A percentile compares a stretch with the other conserved stretches of the same genome.
Evolutionary conservation across 2,329 filamentous ascomycete species (phyloP).

Genomic region (Xylariaceae sp.): DNA sequence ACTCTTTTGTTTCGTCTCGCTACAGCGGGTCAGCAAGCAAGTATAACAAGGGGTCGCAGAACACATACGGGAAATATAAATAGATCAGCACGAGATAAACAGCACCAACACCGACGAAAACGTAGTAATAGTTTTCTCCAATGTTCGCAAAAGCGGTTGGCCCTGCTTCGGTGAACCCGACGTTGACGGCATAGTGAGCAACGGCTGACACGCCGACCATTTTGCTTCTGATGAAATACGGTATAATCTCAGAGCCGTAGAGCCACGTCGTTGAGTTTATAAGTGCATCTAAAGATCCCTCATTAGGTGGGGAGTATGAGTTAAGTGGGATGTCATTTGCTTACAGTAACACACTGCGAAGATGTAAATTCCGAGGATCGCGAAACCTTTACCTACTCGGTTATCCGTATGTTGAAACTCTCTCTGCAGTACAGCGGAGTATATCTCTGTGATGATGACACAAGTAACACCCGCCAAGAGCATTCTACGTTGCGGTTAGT

Average conservation of each 20-base stretch:
- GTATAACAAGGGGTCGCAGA: not conserved
- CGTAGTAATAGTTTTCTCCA: constrained; percentile 59
- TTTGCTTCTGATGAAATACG: constrained; percentile 51
- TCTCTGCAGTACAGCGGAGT: constrained; percentile 57
- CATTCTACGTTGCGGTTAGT: constrained; percentile 43
- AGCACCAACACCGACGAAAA: constrained; percentile 51
- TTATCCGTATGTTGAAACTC: constrained; percentile 55
- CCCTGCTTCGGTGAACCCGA: constrained; percentile 51
- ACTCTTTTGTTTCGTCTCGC: constrained; percentile 46
- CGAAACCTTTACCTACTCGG: constrained; percentile 55
- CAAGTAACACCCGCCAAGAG: constrained; percentile 50
- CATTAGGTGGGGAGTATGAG: not conserved
- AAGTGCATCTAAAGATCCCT: constrained; percentile 29
- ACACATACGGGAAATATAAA: constrained; percentile 47
- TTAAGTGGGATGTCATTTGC: constrained; percentile 10
- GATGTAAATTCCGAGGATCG: constrained; percentile 57
- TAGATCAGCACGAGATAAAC: constrained; percentile 53
- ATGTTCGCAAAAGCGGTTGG: constrained; percentile 57
- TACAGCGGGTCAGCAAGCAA: constrained; percentile 14
- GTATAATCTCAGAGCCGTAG: constrained; percentile 55
- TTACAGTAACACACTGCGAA: constrained; percentile 53
- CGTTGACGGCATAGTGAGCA: constrained; percentile 54
- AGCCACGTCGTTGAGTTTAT: constrained; percentile 55
- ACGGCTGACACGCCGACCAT: constrained; percentile 54
- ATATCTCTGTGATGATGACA: constrained; percentile 56